Conservation (phyloP, 2,329 filamentous ascomycete genomes). For the Claviceps sp. region DNA sequence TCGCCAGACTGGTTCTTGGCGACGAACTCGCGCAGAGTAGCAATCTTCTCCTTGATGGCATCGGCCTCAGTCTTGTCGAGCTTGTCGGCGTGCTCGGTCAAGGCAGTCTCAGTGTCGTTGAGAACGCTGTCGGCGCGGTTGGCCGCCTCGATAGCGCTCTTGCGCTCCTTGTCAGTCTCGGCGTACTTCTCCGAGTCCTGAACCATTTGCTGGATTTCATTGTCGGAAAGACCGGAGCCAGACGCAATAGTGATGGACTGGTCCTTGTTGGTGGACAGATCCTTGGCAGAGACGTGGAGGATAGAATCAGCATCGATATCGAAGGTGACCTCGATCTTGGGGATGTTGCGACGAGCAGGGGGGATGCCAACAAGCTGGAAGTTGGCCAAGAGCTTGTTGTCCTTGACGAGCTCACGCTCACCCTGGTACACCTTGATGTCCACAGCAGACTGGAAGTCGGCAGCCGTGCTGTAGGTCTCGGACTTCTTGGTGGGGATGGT, state of each 20-base stretch:
- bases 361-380: constrained; percentile 98
- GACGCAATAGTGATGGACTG: constrained; percentile 99
- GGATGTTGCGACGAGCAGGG: constrained; percentile 88
- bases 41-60: constrained; percentile 87
- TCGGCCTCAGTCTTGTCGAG: constrained; percentile 95
- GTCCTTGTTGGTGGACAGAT: constrained; percentile 99
- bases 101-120: constrained; percentile 95
- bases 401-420: constrained; percentile 95
- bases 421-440: constrained; percentile 99
- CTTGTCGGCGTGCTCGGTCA: constrained; percentile 92
- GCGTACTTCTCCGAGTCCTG: constrained; percentile 95
- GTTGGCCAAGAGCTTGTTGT: constrained; percentile 98
- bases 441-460: constrained; percentile 96
- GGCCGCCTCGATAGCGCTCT: constrained; percentile 85
- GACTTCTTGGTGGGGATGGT: constrained; percentile 99
- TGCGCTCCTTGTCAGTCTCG: constrained; percentile 91
- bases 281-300: constrained; percentile 94
- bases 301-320: constrained; percentile 98
- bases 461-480: constrained; percentile 92
- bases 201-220: constrained; percentile 95
- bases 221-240: constrained; percentile 87
- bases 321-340: constrained; percentile 95
- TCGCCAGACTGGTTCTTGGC: constrained; percentile 92
- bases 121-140: constrained; percentile 94
- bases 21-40: constrained; percentile 72